Evolutionary conservation across 2,329 filamentous ascomycete species (phyloP).

Genomic region (Pestalotiopsis sp.): DNA sequence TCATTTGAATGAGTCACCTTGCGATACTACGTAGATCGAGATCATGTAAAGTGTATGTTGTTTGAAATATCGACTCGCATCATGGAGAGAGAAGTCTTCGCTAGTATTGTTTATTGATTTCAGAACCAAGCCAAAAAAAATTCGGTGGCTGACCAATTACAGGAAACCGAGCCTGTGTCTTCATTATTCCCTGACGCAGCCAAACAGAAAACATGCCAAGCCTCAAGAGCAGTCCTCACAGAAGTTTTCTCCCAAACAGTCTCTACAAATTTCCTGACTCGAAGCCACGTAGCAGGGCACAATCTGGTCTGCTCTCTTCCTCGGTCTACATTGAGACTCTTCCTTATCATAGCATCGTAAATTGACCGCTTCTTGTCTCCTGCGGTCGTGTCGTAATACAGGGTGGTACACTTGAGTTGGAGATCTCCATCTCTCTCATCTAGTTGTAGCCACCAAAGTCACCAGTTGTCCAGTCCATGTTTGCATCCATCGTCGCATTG

Average conservation of each 20-base stretch:
- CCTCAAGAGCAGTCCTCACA: neutral
- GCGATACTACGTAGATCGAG: too few species aligned
- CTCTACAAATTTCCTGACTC: neutral
- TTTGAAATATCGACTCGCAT: neutral
- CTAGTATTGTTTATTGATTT: neutral
- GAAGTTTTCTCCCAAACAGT: neutral
- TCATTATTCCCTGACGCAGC: neutral
- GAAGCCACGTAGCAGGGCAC: neutral
- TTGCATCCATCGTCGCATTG: conserved; percentile 21
- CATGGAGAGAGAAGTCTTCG: neutral
- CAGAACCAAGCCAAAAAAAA: neutral
- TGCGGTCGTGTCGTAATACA: neutral
- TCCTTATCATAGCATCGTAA: conserved; percentile 9
- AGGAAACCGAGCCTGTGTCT: neutral
- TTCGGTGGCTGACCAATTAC: neutral
- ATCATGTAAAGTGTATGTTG: too few species aligned
- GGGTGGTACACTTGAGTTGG: neutral
- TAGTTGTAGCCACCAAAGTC: conserved; percentile 22
- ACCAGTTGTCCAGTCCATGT: conserved; percentile 29
- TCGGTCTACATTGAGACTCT: neutral
- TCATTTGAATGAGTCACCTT: too few species aligned
- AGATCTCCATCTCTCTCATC: conserved; percentile 13
- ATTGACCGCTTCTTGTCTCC: neutral
- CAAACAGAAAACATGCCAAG: neutral
- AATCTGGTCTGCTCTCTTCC: neutral